These are phyloP conservation scores for Emydomyces testavorans DNA, from an alignment of 2,329 filamentous ascomycete species.

Conservation along the genomic window DNA sequence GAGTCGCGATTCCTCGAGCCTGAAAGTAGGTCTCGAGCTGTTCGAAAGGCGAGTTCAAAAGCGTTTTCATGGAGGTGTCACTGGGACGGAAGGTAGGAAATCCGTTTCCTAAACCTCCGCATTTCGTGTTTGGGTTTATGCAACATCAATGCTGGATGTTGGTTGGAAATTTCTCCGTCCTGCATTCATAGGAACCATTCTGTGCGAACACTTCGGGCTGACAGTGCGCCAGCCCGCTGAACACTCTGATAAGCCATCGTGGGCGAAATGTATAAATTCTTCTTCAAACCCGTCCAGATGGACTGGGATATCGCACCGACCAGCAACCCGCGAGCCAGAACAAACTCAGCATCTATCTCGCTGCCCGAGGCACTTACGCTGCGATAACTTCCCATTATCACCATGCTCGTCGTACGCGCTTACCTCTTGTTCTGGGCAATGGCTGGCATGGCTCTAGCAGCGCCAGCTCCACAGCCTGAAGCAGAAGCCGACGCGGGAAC, in stretches of 20 bases:
- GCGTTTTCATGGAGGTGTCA: too few species aligned
- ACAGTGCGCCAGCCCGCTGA: background rate
- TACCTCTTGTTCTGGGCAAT: background rate
- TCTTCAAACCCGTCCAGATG: background rate
- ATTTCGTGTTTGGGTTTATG: background rate
- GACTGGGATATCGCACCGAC: background rate
- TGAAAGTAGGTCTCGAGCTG: too few species aligned
- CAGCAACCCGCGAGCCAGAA: too few species aligned
- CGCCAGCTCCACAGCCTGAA: background rate
- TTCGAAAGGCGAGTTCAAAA: too few species aligned
- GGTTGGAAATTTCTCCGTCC: background rate
- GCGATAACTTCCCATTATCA: background rate
- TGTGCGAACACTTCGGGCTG: background rate
- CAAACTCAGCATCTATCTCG: background rate
- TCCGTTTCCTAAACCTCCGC: too few species aligned
- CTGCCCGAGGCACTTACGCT: background rate
- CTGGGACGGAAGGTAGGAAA: too few species aligned
- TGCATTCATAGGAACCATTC: background rate
- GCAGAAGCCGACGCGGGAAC: background rate
- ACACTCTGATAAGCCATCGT: too few species aligned
- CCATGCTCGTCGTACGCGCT: constrained; percentile 2
- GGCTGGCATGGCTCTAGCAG: background rate
- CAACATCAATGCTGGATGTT: background rate
- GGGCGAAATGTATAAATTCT: background rate
- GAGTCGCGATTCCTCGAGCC: too few species aligned